Base-by-base conservation (phyloP, 345 rosid genomes). In the Microthlaspi erraticum region DNA sequence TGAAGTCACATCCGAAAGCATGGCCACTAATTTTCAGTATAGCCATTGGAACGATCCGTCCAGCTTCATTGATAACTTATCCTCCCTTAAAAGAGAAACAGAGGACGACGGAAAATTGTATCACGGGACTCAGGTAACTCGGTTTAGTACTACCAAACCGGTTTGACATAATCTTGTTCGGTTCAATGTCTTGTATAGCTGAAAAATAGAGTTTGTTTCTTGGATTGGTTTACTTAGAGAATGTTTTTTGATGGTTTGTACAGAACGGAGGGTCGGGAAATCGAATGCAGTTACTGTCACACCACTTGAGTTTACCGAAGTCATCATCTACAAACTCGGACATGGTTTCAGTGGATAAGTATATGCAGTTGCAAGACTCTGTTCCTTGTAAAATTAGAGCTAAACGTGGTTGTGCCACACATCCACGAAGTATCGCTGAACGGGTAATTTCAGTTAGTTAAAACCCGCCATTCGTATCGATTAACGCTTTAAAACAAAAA, bases 371-470 rank as follows among this genome's bases (percentile, higher is more conserved):
- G 19, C 99, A 88, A 80, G 99, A 89, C 70, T 84, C 98, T 11
- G 95, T 89, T 71, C 99, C 99, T 50, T 94, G 96, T 80, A 94
- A 91, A 74, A 79, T 86, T 45, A 78, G 99, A 79, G 99, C 99
- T 17, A 94, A 94, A 82, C 92, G 99, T 16, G 99, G 99, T n/a
- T 91, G 93, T 31, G 99, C 99, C 32, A 94, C 99, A 70, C 99
- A 94, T 82, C 99, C 99, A 79, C 86, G 99, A 76, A 94, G 99
- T 79, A 89, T 94, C 12, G 99, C 99, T 10, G 99, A 94, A 78
- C 78, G 99, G 85, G 99, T 94, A 86, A 66, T 2, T 70, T 53
- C 13, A 38, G 5, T 37, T 31, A 42, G 8, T 43, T 52, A 6
- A 38, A 16, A 13, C 18, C 7, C 13, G 10, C 16, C 39, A 26